Percentiles rank a stretch among this genome's conserved stretches.
These are phyloP conservation scores for Auriscalpium vulgare DNA, from an alignment of 768 basidiomycete species.

Conservation along the genomic window DNA sequence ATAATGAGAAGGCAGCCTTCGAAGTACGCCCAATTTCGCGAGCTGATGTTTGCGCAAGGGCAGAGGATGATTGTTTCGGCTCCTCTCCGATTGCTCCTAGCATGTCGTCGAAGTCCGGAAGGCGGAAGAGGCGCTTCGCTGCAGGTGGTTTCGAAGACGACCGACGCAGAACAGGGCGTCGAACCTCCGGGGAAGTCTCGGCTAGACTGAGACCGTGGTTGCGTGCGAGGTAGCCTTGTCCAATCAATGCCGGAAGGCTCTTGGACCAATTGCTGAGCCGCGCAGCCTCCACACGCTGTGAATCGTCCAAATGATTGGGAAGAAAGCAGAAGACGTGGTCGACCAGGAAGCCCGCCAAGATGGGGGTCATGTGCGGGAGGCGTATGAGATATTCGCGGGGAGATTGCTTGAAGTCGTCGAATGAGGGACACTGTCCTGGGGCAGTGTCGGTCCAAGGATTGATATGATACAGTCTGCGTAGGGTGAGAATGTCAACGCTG, in stretches of 20 bases:
- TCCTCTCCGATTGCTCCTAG: background rate
- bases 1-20: no score
- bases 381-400: background rate
- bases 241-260: background rate
- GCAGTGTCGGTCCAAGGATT: background rate
- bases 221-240: background rate
- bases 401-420: background rate
- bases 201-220: background rate
- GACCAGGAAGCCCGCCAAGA: background rate
- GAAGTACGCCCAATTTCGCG: background rate
- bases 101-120: background rate
- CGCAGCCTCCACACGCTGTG: background rate
- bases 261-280: background rate
- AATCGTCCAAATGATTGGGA: background rate
- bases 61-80: background rate
- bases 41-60: background rate
- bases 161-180: background rate
- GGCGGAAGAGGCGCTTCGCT: background rate
- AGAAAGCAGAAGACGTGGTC: background rate
- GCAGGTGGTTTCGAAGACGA: background rate
- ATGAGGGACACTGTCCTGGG: background rate
- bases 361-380: background rate
- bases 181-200: background rate
- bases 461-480: background rate
- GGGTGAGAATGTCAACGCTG: background rate